phyloP scores from a whole-genome alignment of 306 rosid species.

The Malus sieversii region DNA sequence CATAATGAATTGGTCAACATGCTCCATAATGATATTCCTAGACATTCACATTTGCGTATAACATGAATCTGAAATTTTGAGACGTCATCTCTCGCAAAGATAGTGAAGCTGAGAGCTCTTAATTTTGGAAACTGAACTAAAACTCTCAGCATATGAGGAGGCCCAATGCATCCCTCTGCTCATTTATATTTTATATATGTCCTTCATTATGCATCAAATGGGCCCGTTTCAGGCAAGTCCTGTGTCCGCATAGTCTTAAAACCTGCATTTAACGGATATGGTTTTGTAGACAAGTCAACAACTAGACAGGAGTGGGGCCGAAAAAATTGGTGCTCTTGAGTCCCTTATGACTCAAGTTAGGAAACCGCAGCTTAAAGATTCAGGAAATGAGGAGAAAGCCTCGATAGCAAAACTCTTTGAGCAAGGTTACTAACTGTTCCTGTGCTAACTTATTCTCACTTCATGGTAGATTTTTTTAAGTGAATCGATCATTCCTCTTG shows the following conservation, averaged over 20 bases:
- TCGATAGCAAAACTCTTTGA: conserved; percentile 95
- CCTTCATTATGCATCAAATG: neutral
- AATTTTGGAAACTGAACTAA: neutral
- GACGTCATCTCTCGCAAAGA: neutral
- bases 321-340: conserved; percentile 47
- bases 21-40: neutral
- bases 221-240: neutral
- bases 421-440: conserved; percentile 57
- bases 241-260: too few species aligned
- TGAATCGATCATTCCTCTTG: conserved; percentile 4
- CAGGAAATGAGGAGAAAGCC: conserved; percentile 77
- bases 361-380: conserved; percentile 46
- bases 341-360: conserved; percentile 61
- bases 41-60: neutral
- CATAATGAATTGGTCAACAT: neutral
- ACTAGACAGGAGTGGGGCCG: conserved; percentile 46
- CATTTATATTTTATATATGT: neutral
- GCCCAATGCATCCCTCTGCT: neutral
- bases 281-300: conserved; percentile 56
- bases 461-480: neutral
- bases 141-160: neutral
- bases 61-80: neutral
- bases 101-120: neutral
- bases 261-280: conserved; percentile 8
- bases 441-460: conserved; percentile 13